Evolutionary conservation across 495 filamentous ascomycete genomes (phyloP).

Genomic region (Penicillium diatomitis): DNA sequence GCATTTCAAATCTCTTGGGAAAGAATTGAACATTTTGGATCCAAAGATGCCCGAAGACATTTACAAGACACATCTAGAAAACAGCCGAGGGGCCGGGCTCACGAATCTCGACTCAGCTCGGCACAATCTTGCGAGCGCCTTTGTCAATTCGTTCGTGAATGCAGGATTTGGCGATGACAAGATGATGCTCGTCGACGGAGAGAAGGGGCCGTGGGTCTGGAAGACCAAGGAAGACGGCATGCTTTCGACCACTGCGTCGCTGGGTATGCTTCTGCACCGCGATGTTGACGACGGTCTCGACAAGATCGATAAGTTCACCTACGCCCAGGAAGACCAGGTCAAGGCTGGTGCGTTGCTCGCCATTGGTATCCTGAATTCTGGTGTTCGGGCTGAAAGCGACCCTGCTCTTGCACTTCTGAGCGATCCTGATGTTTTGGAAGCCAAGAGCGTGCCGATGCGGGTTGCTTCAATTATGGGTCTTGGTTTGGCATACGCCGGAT

Average conservation of each 20-base stretch:
- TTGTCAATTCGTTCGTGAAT: constrained; percentile 95
- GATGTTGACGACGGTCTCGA: constrained; percentile 84
- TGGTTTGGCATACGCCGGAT: constrained; percentile 86
- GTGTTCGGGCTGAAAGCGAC: constrained; percentile 77
- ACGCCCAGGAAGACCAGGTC: constrained; percentile 72
- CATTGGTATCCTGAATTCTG: constrained; percentile 88
- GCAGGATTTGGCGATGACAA: constrained; percentile 93
- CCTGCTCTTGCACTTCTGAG: constrained; percentile 78
- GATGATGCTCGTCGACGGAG: constrained; percentile 77
- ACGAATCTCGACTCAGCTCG: constrained; percentile 92
- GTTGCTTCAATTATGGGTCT: constrained; percentile 91
- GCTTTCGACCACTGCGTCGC: constrained; percentile 88
- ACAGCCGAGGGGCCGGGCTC: constrained; percentile 78
- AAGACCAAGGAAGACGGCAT: constrained; percentile 98
- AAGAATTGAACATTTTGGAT: constrained; percentile 93
- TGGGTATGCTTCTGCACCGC: constrained; percentile 83
- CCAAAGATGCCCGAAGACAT: constrained; percentile 98
- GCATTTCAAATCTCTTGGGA: constrained; percentile 87
- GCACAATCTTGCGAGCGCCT: constrained; percentile 91
- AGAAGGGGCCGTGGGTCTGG: constrained; percentile 92
- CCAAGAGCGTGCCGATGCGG: constrained; percentile 66
- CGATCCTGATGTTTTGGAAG: constrained; percentile 63
- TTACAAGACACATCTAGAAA: constrained; percentile 98
- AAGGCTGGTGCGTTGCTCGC: constrained; percentile 84
- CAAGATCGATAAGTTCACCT: constrained; percentile 88